A percentile compares a stretch with the other conserved stretches of the same genome.
phyloP scores from a whole-genome alignment of 257 asterid genomes.

The Solanum etuberosum region DNA sequence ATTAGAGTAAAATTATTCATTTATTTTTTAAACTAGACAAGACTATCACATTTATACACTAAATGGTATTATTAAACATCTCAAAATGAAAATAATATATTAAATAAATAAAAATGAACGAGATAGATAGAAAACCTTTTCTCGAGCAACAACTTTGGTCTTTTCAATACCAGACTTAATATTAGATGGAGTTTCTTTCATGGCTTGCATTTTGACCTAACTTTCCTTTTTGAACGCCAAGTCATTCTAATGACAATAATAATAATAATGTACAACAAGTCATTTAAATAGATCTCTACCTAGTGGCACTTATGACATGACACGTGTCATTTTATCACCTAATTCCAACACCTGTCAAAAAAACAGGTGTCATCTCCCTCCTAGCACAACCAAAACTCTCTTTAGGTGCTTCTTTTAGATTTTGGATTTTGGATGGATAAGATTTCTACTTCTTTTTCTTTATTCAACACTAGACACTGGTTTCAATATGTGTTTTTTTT shows the following conservation, averaged over 20 bases:
- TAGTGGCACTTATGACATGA: background rate
- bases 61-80: no score
- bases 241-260: no score
- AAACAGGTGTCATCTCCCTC: background rate
- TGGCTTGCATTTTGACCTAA: slow-evolving; percentile 28
- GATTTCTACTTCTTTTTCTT: background rate
- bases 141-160: no score
- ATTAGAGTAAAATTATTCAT: no score
- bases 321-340: background rate
- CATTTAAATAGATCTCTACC: background rate
- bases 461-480: no score
- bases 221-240: background rate
- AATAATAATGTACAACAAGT: no score
- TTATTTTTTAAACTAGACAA: no score
- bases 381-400: background rate
- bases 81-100: no score
- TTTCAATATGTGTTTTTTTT: no score
- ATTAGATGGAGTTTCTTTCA: slow-evolving; percentile 47
- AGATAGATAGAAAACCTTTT: no score
- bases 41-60: no score
- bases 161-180: background rate
- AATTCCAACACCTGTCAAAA: background rate
- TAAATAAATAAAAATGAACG: no score
- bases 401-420: background rate
- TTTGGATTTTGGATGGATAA: background rate